These are phyloP conservation scores for Pterulicium gracile DNA, from an alignment of 1,284 basidiomycete genomes.

Conservation along the genomic window DNA sequence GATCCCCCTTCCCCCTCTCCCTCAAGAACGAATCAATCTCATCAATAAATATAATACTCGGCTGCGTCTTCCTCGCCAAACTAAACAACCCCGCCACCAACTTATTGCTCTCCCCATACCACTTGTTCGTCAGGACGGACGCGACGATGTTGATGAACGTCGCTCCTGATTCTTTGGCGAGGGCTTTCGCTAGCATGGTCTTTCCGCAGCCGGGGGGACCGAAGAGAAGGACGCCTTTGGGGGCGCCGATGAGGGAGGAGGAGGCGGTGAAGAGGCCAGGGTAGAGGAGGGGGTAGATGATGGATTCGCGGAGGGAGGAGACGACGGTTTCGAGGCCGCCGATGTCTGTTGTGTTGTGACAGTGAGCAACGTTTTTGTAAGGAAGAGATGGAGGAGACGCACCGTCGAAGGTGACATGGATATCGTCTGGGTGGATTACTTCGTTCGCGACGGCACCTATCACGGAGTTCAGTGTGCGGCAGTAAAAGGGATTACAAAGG, in stretches of 20 bases:
- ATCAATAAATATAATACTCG: conserved; percentile 92
- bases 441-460: conserved; percentile 77
- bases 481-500: background rate
- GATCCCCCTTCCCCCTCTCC: conserved; percentile 81
- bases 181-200: conserved; percentile 91
- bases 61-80: conserved; percentile 74
- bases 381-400: conserved; percentile 12
- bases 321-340: conserved; percentile 96
- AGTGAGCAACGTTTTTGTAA: conserved; percentile 6
- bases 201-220: conserved; percentile 92
- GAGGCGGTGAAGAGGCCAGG: conserved; percentile 80
- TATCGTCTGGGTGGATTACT: conserved; percentile 81
- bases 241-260: conserved; percentile 61
- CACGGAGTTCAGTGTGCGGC: conserved; percentile 5
- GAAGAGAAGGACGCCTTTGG: conserved; percentile 77
- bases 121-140: conserved; percentile 78
- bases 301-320: conserved; percentile 83
- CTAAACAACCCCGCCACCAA: conserved; percentile 90
- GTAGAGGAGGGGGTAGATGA: conserved; percentile 93
- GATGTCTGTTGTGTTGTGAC: conserved; percentile 47
- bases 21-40: conserved; percentile 95
- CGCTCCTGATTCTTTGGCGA: conserved; percentile 93
- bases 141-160: conserved; percentile 92
- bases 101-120: conserved; percentile 99
- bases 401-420: conserved; percentile 64